Percentiles rank a stretch among this genome's conserved stretches.
These are phyloP conservation scores for Sisymbrium irio DNA, from an alignment of 345 rosid genomes.

Conservation along the genomic window DNA sequence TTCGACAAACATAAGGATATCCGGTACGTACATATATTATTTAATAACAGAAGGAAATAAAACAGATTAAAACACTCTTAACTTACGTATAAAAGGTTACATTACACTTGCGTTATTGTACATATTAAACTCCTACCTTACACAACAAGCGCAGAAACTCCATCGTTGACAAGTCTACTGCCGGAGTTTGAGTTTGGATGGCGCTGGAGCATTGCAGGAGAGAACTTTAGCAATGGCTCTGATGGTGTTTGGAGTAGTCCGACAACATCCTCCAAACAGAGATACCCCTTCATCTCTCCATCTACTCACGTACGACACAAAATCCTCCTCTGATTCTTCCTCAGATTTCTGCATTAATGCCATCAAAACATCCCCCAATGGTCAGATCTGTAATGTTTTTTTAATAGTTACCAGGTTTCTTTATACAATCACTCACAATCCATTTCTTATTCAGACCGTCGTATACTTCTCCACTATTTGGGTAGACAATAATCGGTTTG, in stretches of 20 bases:
- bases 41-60: background rate
- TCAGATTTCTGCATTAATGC: slow-evolving; percentile 46
- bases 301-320: slow-evolving; percentile 61
- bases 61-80: too few species aligned
- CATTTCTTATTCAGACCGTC: slow-evolving; percentile 61
- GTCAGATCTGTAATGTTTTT: background rate
- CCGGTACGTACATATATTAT: background rate
- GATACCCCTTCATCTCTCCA: slow-evolving; percentile 81
- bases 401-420: background rate
- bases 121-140: background rate
- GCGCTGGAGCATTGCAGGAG: slow-evolving; percentile 35
- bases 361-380: background rate
- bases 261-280: slow-evolving; percentile 87
- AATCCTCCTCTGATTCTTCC: slow-evolving; percentile 64
- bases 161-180: slow-evolving; percentile 5
- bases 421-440: slow-evolving; percentile 53
- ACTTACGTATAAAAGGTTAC: background rate
- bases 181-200: slow-evolving; percentile 3
- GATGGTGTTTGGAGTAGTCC: slow-evolving; percentile 84
- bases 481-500: slow-evolving; percentile 72
- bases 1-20: background rate
- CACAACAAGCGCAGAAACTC: background rate
- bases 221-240: slow-evolving; percentile 55
- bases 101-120: background rate
- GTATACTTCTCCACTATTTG: slow-evolving; percentile 85